These are phyloP conservation scores for Dendrobium officinale DNA, from an alignment of 106 monocot species.

Conservation along the genomic window DNA sequence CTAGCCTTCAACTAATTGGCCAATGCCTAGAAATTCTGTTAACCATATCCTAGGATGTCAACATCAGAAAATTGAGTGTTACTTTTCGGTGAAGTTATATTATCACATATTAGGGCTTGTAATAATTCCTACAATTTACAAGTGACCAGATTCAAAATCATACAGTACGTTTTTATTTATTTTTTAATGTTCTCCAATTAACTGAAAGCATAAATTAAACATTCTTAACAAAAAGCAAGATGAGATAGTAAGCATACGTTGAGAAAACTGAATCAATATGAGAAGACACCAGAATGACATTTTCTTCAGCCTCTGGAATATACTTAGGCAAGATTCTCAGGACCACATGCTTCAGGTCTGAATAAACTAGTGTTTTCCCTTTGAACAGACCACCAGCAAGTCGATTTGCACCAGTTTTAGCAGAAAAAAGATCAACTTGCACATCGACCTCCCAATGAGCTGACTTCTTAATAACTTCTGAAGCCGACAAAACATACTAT, in stretches of 20 bases:
- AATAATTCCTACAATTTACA: background rate
- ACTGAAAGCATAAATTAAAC: background rate
- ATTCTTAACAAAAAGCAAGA: conserved; percentile 5
- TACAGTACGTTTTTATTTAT: background rate
- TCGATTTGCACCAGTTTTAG: conserved; percentile 58
- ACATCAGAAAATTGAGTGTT: background rate
- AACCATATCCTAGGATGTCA: background rate
- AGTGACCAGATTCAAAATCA: background rate
- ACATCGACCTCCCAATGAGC: conserved; percentile 99
- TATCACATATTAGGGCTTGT: background rate
- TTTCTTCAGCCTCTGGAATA: conserved; percentile 73
- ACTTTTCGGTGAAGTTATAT: background rate
- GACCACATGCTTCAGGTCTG: conserved; percentile 91
- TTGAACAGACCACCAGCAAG: conserved; percentile 67
- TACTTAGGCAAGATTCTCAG: conserved; percentile 89
- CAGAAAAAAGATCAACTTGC: conserved; percentile 74
- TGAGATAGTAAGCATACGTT: conserved; percentile 47
- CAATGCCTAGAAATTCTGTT: background rate
- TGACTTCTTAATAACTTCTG: conserved; percentile 74
- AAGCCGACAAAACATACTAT: conserved; percentile 82
- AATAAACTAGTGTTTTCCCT: conserved; percentile 87
- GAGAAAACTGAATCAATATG: conserved; percentile 98
- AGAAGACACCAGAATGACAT: conserved; percentile 81
- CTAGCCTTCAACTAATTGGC: background rate
- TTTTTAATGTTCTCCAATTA: background rate